Evolutionary conservation across 2,329 filamentous ascomycete species (phyloP), one percentile per base, ranked within the genome.

Genomic region (Ophiobolus disseminans): DNA sequence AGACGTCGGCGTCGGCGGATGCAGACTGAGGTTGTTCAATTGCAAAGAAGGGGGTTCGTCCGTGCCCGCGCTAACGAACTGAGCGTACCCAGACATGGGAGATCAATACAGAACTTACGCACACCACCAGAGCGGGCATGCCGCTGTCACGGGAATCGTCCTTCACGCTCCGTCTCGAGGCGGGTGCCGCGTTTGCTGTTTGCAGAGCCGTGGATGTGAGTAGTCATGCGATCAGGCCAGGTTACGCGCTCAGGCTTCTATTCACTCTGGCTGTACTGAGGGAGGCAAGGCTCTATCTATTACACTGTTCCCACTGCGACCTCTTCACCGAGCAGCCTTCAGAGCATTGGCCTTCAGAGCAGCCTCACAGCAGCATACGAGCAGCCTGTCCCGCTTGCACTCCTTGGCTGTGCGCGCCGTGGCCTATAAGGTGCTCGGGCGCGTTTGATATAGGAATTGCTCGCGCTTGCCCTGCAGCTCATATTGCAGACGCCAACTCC

Each of bases 1-100:
- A 52, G 61, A 48, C 45, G 59, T 45, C 53, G 48, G 45, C 41
- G 52, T 48, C 55, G 51, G 59, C 57, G 60, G 54, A 56, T 62
- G 59, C 58, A 57, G 57, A 58, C 47, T 58, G 60, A 52, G 43
- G 50, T 59, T 45, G 52, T 51, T 23, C 25, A 21, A 25, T 17
- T 39, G 20, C 36, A 43, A 53, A 51, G 57, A 60, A 61, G 57
- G 61, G 53, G 52, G 48, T 41, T 35, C 48, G 48, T 40, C 46
- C 48, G 55, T 50, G 57, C 50, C 40, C 45, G 23, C 26, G 36
- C 43, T 19, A 45, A 34, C 21, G 30, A n/a, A n/a, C n/a, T n/a
- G n/a, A n/a, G n/a, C n/a, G n/a, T n/a, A n/a, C n/a, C 23, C 36
- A 39, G 43, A 45, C 35, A 39, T 39, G 35, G 52, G 50, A 41